A percentile compares a stretch with the other conserved stretches of the same genome.
phyloP scores from a whole-genome alignment of 225 moss, liverwort and hornwort genomes.

The Rhytidiadelphus loreus region DNA sequence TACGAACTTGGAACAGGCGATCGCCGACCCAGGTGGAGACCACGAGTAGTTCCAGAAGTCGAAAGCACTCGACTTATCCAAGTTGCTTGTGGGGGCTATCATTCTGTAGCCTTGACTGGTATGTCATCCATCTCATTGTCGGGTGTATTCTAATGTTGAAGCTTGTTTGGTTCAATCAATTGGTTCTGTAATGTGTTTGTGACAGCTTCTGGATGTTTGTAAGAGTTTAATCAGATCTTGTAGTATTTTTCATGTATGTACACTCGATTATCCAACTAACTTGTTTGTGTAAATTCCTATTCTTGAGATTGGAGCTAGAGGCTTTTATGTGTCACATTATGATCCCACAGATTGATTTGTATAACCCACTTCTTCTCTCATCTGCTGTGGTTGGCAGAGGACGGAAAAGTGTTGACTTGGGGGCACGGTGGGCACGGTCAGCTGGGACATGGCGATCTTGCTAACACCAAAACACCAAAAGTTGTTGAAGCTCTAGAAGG shows the following conservation, averaged over 20 bases:
- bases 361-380: not conserved
- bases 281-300: not conserved
- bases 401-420: constrained; percentile 89
- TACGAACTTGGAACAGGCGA: constrained; percentile 86
- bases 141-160: not conserved
- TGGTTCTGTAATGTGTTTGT: not conserved
- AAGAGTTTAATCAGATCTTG: not conserved
- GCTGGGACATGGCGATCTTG: constrained; percentile 70
- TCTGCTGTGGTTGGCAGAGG: constrained; percentile 29
- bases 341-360: not conserved
- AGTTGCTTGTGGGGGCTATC: constrained; percentile 92
- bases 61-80: constrained; percentile 39
- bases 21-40: constrained; percentile 71
- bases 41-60: constrained; percentile 59
- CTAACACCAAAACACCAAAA: constrained; percentile 48
- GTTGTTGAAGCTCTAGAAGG: constrained; percentile 55
- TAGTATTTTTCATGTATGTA: not conserved
- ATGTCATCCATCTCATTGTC: not conserved
- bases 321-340: not conserved
- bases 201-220: not conserved
- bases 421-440: constrained; percentile 91
- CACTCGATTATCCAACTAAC: not conserved
- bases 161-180: not conserved
- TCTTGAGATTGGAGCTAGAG: not conserved
- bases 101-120: constrained; percentile 82